A percentile compares a stretch with the other conserved stretches of the same genome.
phyloP scores from a whole-genome alignment of 139 green algal species.

The Tetradesmus obliquus region DNA sequence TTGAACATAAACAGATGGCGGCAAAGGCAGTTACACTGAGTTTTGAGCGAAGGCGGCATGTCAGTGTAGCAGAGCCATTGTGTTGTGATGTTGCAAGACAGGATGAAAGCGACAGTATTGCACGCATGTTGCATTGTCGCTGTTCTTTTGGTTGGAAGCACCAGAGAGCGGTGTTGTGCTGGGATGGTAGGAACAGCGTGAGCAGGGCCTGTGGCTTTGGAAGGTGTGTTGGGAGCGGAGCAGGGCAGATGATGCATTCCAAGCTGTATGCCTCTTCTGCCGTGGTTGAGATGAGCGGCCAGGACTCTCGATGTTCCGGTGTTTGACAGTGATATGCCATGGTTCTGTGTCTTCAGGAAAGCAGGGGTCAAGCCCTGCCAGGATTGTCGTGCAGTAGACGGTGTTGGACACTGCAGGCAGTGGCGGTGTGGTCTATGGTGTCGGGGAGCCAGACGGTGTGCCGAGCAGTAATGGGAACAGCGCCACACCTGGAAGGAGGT shows the following conservation, averaged over 20 bases:
- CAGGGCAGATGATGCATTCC: background rate
- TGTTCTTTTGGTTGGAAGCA: background rate
- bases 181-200: background rate
- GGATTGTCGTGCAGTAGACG: too few relatives aligned
- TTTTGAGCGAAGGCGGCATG: background rate
- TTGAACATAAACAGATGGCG: background rate
- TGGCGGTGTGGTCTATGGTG: background rate
- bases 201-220: background rate
- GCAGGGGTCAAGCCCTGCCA: too few relatives aligned
- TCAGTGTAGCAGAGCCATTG: background rate
- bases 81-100: background rate
- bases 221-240: background rate
- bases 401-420: background rate
- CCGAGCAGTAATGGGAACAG: background rate
- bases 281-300: too few relatives aligned
- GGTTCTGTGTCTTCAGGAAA: too few relatives aligned
- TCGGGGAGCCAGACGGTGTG: too few relatives aligned
- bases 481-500: background rate
- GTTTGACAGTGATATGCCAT: too few relatives aligned
- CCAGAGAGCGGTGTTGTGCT: background rate
- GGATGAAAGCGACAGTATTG: background rate
- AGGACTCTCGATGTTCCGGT: too few relatives aligned
- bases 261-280: background rate
- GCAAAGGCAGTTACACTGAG: background rate
- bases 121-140: slow-evolving; percentile 4